Percentiles rank a stretch among this genome's conserved stretches.
These are phyloP conservation scores for Alternaria arbusti DNA, from an alignment of 2,329 filamentous ascomycete species.

Conservation along the genomic window DNA sequence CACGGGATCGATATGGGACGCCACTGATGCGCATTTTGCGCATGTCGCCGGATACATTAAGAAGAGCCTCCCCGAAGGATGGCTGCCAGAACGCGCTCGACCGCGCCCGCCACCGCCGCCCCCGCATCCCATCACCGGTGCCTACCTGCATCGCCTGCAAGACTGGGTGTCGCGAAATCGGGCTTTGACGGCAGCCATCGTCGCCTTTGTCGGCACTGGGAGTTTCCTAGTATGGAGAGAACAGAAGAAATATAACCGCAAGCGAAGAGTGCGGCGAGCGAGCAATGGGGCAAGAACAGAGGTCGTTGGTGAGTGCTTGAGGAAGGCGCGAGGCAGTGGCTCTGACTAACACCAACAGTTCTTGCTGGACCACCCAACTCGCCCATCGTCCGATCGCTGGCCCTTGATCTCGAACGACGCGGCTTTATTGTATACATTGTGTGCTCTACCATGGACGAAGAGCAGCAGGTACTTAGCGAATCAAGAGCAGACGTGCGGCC, in stretches of 20 bases:
- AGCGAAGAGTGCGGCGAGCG: constrained; percentile 78
- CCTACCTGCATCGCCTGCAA: constrained; percentile 64
- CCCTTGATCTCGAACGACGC: constrained; percentile 84
- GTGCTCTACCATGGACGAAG: constrained; percentile 83
- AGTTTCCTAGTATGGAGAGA: constrained; percentile 65
- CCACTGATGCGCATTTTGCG: constrained; percentile 82
- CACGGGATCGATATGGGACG: constrained; percentile 75
- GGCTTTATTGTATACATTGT: constrained; percentile 95
- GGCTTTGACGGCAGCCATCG: constrained; percentile 72
- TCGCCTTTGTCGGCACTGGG: constrained; percentile 73
- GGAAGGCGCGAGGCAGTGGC: neutral
- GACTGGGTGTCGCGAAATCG: constrained; percentile 77
- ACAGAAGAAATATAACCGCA: constrained; percentile 64
- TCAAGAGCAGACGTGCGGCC: constrained; percentile 82
- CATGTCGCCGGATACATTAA: constrained; percentile 73
- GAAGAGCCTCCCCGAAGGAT: constrained; percentile 69
- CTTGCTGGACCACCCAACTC: constrained; percentile 87
- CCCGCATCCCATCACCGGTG: constrained; percentile 50
- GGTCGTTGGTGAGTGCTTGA: constrained; percentile 63
- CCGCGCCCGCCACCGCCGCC: constrained; percentile 60
- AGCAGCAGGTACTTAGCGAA: constrained; percentile 76
- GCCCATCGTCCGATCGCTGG: constrained; percentile 81
- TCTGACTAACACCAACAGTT: constrained; percentile 59
- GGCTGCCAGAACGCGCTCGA: constrained; percentile 74
- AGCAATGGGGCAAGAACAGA: constrained; percentile 85